Conservation (phyloP, 176 grass and related monocot species). For the Pontederia paniculata region DNA sequence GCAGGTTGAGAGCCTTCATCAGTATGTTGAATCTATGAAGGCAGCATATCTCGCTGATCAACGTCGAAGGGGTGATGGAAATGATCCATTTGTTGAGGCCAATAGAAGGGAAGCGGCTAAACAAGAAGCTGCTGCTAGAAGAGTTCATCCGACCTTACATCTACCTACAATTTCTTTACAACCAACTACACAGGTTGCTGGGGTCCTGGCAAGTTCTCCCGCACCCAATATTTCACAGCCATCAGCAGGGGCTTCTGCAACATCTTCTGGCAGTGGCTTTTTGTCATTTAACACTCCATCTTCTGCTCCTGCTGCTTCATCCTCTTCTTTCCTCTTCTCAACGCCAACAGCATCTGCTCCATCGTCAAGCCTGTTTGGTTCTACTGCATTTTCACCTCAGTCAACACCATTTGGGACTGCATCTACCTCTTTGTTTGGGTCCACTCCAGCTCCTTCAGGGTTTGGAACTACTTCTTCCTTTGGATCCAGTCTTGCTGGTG, state of each 20-base stretch:
- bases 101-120: constrained; percentile 50
- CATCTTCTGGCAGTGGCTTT: constrained; percentile 35
- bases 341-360: constrained; percentile 52
- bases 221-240: constrained; percentile 25
- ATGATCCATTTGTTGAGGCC: constrained; percentile 71
- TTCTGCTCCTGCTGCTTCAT: constrained; percentile 33
- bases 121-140: constrained; percentile 43
- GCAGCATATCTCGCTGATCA: constrained; percentile 38
- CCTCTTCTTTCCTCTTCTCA: constrained; percentile 57
- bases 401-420: constrained; percentile 70
- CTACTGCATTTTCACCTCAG: constrained; percentile 42
- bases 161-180: constrained; percentile 46
- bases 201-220: constrained; percentile 8
- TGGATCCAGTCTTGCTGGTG: constrained; percentile 36
- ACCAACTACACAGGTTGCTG: constrained; percentile 16
- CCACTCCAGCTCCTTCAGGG: constrained; percentile 50
- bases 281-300: constrained; percentile 39
- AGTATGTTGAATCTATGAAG: constrained; percentile 52
- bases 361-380: constrained; percentile 48
- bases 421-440: constrained; percentile 44
- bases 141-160: constrained; percentile 56
- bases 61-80: constrained; percentile 28
- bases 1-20: constrained; percentile 78
- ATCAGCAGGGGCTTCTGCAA: constrained; percentile 28
- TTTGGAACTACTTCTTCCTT: constrained; percentile 45